phyloP scores from a whole-genome alignment of 805 yeast genomes.

The Yamadazyma akitaensis region DNA sequence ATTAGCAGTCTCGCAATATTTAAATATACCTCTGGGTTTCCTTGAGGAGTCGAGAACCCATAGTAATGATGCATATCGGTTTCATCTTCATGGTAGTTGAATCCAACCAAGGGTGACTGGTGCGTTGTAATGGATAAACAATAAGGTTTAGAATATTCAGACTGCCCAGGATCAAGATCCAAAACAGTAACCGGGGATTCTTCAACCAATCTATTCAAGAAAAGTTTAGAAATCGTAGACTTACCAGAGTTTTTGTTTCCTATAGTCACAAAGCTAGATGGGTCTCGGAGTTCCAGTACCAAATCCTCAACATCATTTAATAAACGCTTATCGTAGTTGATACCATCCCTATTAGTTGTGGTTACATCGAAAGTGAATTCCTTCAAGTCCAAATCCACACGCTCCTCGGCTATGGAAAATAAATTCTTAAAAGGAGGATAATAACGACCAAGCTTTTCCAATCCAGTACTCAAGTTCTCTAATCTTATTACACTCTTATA shows the following conservation, averaged over 20 bases:
- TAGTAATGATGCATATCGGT: constrained; percentile 33
- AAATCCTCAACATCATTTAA: constrained; percentile 1
- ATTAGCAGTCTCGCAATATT: constrained; percentile 41
- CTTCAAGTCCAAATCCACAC: constrained; percentile 1
- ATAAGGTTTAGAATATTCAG: constrained; percentile 73
- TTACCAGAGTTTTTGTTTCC: constrained; percentile 83
- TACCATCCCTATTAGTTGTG: constrained; percentile 2
- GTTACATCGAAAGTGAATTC: constrained; percentile 39
- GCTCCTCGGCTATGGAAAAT: constrained; percentile 21
- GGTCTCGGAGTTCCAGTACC: constrained; percentile 9
- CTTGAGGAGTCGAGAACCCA: constrained; percentile 69
- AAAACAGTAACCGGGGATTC: constrained; percentile 44
- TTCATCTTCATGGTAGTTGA: constrained; percentile 9
- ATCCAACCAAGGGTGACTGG: constrained; percentile 25
- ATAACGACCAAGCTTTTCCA: constrained; percentile 41
- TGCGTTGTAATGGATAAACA: constrained; percentile 53
- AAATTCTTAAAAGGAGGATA: constrained; percentile 46
- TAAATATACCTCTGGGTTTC: constrained; percentile 57
- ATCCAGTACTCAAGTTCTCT: constrained; percentile 37
- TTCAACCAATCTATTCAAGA: constrained; percentile 47
- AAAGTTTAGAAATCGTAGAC: constrained; percentile 59
- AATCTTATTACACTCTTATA: constrained; percentile 44
- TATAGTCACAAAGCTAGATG: constrained; percentile 38
- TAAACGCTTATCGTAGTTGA: constrained; percentile 4
- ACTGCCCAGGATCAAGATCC: constrained; percentile 89